These are phyloP conservation scores for Wickerhamomyces silvicola DNA, from an alignment of 805 yeast species.

Conservation along the genomic window DNA sequence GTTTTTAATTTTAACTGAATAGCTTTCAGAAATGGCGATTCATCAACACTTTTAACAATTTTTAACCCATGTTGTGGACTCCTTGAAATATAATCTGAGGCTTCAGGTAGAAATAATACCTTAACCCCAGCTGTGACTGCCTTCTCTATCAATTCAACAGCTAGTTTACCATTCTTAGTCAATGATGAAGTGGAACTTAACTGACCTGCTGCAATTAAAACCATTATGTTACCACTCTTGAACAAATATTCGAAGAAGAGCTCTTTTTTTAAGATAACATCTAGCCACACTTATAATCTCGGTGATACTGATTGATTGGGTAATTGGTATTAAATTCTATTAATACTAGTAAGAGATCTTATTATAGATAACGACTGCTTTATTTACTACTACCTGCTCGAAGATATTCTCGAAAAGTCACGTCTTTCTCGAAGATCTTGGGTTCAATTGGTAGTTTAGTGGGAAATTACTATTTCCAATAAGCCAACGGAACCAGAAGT, in stretches of 20 bases:
- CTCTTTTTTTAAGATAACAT: no score
- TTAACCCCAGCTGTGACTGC: constrained; percentile 60
- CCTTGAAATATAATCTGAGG: constrained; percentile 79
- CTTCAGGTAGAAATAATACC: constrained; percentile 86
- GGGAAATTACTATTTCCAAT: no score
- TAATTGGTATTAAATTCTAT: no score
- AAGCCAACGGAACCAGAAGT: no score
- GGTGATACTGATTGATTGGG: no score
- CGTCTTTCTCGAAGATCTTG: no score
- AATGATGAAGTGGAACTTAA: constrained; percentile 67
- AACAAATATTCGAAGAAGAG: neutral
- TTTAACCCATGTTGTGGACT: constrained; percentile 57
- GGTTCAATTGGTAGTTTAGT: no score
- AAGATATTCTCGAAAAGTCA: no score
- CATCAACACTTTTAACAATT: constrained; percentile 44
- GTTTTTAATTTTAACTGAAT: constrained; percentile 39
- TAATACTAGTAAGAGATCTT: no score
- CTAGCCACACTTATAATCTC: no score
- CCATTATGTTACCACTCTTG: constrained; percentile 29
- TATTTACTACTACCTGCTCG: no score
- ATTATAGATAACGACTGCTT: no score
- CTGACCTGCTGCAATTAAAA: constrained; percentile 78
- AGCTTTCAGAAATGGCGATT: constrained; percentile 36
- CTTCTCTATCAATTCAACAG: constrained; percentile 48
- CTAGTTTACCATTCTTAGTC: constrained; percentile 51